These are phyloP conservation scores for Amanita phalloides DNA, from an alignment of 768 basidiomycete genomes.

Conservation along the genomic window DNA sequence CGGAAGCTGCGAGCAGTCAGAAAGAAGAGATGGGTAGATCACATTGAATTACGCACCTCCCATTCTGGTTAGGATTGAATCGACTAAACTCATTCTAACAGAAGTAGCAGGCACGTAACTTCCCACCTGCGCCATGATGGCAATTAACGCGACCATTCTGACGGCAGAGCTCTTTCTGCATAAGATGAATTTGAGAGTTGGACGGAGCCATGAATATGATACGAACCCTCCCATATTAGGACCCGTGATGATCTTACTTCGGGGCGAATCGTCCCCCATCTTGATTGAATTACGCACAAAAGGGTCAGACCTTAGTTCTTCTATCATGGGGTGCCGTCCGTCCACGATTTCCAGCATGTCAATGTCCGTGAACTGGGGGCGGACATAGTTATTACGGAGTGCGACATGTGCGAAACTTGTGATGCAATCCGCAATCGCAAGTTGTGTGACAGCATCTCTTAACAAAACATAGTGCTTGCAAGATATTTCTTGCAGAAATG, in stretches of 20 bases:
- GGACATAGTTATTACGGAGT: constrained; percentile 62
- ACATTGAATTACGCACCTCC: constrained; percentile 41
- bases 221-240: constrained; percentile 74
- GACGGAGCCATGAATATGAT: background rate
- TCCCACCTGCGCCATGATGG: constrained; percentile 86
- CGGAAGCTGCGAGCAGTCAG: constrained; percentile 45
- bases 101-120: constrained; percentile 80
- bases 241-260: constrained; percentile 69
- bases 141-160: constrained; percentile 67
- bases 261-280: constrained; percentile 43
- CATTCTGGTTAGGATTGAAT: constrained; percentile 84
- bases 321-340: constrained; percentile 94
- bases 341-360: constrained; percentile 61
- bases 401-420: constrained; percentile 77
- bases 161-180: constrained; percentile 76
- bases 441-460: constrained; percentile 65
- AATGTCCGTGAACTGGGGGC: constrained; percentile 64
- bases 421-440: constrained; percentile 83
- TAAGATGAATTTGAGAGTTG: background rate
- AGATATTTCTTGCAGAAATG: constrained; percentile 63
- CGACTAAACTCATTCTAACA: constrained; percentile 69
- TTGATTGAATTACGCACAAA: constrained; percentile 77
- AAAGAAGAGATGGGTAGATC: constrained; percentile 4
- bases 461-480: constrained; percentile 58
- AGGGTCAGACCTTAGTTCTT: constrained; percentile 63